These are phyloP conservation scores for Fomes fomentarius DNA, from an alignment of 1,284 basidiomycete genomes.

Conservation along the genomic window DNA sequence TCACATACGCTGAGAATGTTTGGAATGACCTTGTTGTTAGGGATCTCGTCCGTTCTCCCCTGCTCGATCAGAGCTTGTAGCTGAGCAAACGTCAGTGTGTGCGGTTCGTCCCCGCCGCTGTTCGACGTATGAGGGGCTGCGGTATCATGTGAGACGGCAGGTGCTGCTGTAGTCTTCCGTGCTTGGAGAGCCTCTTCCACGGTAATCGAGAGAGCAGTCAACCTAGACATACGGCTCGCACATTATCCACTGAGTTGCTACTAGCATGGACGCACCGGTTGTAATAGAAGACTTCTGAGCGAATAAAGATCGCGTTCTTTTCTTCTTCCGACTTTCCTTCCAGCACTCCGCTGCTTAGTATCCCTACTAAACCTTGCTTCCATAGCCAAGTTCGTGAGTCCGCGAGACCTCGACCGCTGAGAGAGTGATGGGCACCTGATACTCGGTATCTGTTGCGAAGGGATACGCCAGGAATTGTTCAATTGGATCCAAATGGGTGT, in stretches of 20 bases:
- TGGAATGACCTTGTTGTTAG: conserved; percentile 74
- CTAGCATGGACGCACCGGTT: conserved; percentile 49
- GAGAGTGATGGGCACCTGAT: conserved; percentile 49
- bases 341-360: conserved; percentile 47
- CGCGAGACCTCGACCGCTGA: not conserved
- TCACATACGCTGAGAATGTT: conserved; percentile 60
- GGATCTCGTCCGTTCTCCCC: conserved; percentile 71
- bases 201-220: conserved; percentile 25
- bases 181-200: conserved; percentile 27
- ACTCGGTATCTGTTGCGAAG: conserved; percentile 59
- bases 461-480: conserved; percentile 38
- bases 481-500: too few relatives aligned
- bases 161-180: not conserved
- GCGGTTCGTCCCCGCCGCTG: conserved; percentile 33
- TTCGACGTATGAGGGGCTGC: not conserved
- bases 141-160: not conserved
- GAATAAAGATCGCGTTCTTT: conserved; percentile 49
- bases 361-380: conserved; percentile 68
- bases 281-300: conserved; percentile 71
- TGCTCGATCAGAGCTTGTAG: conserved; percentile 70
- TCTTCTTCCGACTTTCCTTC: conserved; percentile 43
- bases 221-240: conserved; percentile 10
- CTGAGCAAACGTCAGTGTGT: conserved; percentile 63
- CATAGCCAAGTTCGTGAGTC: not conserved
- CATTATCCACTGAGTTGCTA: not conserved